Evolutionary conservation across 257 asterid genomes (phyloP), one percentile per base, ranked within the genome.

Genomic region (Solanum virginianum): DNA sequence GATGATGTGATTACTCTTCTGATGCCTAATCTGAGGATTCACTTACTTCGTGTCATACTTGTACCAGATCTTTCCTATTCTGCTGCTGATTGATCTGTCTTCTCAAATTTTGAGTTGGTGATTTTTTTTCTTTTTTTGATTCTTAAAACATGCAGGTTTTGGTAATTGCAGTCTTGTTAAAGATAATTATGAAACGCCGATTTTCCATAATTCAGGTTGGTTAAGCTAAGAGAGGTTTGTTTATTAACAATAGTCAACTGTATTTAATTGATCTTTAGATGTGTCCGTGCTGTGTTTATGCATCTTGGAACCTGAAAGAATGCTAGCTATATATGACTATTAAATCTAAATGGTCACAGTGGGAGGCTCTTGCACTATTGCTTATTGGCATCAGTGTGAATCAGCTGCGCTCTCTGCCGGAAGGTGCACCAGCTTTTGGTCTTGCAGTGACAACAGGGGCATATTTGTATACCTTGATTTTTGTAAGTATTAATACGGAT

Each of bases 321-420:
- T 10, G 20, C 13, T 53, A 16, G 65, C 18, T 79, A 29, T 79
- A 29, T 29, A 29, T 47, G 70, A 18, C 45, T 85, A 17, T 82
- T 66, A 82, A 45, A 29, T 15, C 68, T 84, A 84, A 74, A 79
- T 86, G 86, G 12, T 85, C 18, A 54, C 92, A 97, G 99, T 95
- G 99, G 99, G 99, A 97, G 89, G 99, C 99, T 88, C 99, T 97
- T 81, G 99, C 98, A 13, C 88, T 97, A 90, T 86, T 97, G 97
- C 98, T 97, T 86, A 97, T 97, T 85, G 99, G 99, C 74, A 95
- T 97, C 82, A 92, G 94, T 43, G 93, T 97, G 86, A 97, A 97
- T 88, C 99, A 97, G 88, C 96, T 97, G 85, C 95, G 94, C 80
- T 90, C 99, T 88, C 84, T 85, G 43, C 99, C 99, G 2, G 99